These are phyloP conservation scores for Ceratocystis lukuohia DNA, from an alignment of 2,329 filamentous ascomycete species.

Conservation along the genomic window DNA sequence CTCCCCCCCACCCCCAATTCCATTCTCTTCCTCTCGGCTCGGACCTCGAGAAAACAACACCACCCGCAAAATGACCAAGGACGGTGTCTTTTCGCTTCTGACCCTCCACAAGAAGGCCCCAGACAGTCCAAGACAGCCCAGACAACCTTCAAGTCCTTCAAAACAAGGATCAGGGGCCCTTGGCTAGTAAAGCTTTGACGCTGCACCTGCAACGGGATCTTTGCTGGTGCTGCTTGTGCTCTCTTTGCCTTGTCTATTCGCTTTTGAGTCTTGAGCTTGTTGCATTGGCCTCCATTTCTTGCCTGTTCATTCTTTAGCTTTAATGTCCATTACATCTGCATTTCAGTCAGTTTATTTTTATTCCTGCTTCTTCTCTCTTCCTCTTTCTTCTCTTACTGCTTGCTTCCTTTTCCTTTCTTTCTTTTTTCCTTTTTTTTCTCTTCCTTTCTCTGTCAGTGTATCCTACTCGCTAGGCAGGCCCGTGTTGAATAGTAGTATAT, in stretches of 20 bases:
- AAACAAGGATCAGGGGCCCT: slow-evolving; percentile 1
- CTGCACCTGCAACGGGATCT: slow-evolving; percentile 1
- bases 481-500: slow-evolving; percentile 12
- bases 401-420: slow-evolving; percentile 13
- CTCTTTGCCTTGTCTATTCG: not conserved
- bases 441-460: slow-evolving; percentile 4
- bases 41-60: slow-evolving; percentile 3
- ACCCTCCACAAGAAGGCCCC: not conserved
- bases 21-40: not conserved
- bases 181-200: slow-evolving; percentile 5
- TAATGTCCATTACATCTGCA: slow-evolving; percentile 7
- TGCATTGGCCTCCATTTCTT: slow-evolving; percentile 6
- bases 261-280: not conserved
- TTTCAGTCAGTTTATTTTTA: not conserved
- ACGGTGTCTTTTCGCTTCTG: slow-evolving; percentile 9
- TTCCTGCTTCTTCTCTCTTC: slow-evolving; percentile 1
- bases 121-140: not conserved
- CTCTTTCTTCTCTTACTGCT: slow-evolving; percentile 8
- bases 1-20: not conserved
- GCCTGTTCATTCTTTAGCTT: not conserved
- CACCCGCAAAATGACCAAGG: slow-evolving; percentile 7
- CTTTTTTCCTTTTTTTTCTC: slow-evolving; percentile 18
- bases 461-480: slow-evolving; percentile 11
- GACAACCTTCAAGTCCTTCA: slow-evolving; percentile 9
- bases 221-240: not conserved